These are phyloP conservation scores for Apiotrichum domesticum DNA, from an alignment of 1,284 basidiomycete species.

Conservation along the genomic window DNA sequence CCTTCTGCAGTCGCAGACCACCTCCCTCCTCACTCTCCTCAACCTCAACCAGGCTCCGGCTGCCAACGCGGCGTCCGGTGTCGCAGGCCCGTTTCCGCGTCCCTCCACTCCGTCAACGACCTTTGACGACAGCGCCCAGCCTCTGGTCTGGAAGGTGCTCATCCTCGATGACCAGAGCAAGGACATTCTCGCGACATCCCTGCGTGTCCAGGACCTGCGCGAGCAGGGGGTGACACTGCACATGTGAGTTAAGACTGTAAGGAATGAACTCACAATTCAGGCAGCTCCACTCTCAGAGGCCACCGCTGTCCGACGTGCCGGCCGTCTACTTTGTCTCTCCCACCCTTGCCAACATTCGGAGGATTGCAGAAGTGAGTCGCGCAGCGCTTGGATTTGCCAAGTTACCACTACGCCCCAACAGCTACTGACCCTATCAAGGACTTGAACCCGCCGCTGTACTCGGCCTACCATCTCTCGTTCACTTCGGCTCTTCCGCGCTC, in stretches of 20 bases:
- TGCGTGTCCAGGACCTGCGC: conserved; percentile 91
- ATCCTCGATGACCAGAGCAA: conserved; percentile 93
- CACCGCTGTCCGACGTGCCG: conserved; percentile 88
- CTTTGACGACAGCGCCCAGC: conserved; percentile 48
- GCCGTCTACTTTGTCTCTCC: conserved; percentile 96
- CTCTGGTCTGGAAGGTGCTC: conserved; percentile 93
- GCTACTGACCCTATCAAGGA: conserved; percentile 38
- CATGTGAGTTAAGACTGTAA: conserved; percentile 60
- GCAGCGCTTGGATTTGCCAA: no score
- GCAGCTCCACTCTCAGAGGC: conserved; percentile 83
- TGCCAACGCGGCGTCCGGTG: conserved; percentile 21
- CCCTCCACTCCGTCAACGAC: conserved; percentile 29
- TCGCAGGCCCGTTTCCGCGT: conserved; percentile 32
- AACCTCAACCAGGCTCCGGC: conserved; percentile 47
- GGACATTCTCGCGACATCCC: conserved; percentile 88
- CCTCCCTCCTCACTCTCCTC: conserved; percentile 50
- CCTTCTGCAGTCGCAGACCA: conserved; percentile 49
- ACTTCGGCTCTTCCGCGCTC: conserved; percentile 82
- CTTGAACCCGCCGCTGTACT: conserved; percentile 80
- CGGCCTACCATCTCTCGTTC: conserved; percentile 91
- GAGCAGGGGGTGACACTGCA: conserved; percentile 96
- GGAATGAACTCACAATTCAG: conserved; percentile 47
- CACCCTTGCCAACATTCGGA: conserved; percentile 73
- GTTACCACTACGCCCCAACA: no score
- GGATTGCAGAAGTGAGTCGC: conserved; percentile 70